Percentiles rank a stretch among this genome's conserved stretches.
Conservation (phyloP, 352 stramenopile genomes). For the Phytophthora pseudosyringae region DNA sequence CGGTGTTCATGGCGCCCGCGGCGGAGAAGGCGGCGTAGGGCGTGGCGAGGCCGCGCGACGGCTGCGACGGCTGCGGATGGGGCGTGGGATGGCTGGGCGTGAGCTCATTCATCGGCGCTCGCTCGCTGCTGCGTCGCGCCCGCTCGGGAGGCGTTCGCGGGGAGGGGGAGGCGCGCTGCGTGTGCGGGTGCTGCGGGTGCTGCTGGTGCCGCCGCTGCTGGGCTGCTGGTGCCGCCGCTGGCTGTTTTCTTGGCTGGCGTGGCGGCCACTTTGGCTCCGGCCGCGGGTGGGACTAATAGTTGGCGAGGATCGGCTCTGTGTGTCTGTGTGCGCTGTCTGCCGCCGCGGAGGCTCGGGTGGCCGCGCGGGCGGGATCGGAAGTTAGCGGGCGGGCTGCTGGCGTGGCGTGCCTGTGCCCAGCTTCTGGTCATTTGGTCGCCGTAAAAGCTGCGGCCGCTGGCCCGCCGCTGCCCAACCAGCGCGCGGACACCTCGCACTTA, state of each 20-base stretch:
- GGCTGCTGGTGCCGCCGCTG: slow-evolving; percentile 4
- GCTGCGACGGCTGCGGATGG: slow-evolving; percentile 21
- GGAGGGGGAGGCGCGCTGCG: slow-evolving; percentile 9
- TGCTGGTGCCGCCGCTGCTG: slow-evolving; percentile 14
- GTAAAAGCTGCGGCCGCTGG: slow-evolving; percentile 30
- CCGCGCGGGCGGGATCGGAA: slow-evolving; percentile 36
- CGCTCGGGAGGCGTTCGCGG: slow-evolving; percentile 22
- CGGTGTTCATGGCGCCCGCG: slow-evolving; percentile 20
- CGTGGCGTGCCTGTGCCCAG: slow-evolving; percentile 40
- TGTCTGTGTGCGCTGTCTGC: slow-evolving; percentile 40
- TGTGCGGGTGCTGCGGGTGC: slow-evolving; percentile 7
- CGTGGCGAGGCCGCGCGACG: slow-evolving; percentile 32
- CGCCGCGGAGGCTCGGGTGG: slow-evolving; percentile 24
- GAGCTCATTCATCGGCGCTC: slow-evolving; percentile 50
- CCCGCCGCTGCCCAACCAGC: slow-evolving; percentile 37
- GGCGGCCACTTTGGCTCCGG: slow-evolving; percentile 32
- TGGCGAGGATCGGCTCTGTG: slow-evolving; percentile 45
- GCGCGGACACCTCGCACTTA: slow-evolving; percentile 37
- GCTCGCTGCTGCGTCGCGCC: slow-evolving; percentile 8
- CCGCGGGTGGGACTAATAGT: slow-evolving; percentile 49
- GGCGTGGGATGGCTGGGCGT: slow-evolving; percentile 36
- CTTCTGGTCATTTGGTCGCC: slow-evolving; percentile 48
- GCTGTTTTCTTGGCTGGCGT: slow-evolving; percentile 43
- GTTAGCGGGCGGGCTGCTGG: slow-evolving; percentile 31
- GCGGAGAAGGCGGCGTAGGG: slow-evolving; percentile 30